phyloP scores from a whole-genome alignment of 2,329 filamentous ascomycete species.

The Westerdykella ornata region DNA sequence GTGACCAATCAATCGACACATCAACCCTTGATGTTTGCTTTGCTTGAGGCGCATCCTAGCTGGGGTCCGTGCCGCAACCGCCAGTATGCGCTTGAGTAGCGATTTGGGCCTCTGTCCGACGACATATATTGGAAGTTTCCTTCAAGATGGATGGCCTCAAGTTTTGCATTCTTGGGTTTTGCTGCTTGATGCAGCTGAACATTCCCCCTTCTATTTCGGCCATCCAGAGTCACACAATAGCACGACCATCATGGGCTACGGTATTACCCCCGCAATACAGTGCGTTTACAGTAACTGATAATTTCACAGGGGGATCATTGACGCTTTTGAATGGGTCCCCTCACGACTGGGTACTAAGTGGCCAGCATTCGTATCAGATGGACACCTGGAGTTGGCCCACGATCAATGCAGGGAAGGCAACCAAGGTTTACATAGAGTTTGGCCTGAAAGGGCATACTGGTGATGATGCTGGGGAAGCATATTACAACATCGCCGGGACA shows the following conservation, averaged over 20 bases:
- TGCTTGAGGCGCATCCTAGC: neutral
- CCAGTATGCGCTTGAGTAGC: constrained; percentile 1
- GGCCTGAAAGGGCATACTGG: constrained; percentile 20
- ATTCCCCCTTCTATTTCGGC: no score
- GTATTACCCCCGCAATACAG: constrained; percentile 6
- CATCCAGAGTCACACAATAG: neutral
- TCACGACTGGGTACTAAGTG: constrained; percentile 30
- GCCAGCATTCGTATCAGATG: constrained; percentile 35
- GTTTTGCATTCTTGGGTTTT: no score
- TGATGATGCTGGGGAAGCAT: constrained; percentile 34
- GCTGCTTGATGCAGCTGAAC: no score
- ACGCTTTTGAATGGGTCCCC: constrained; percentile 40
- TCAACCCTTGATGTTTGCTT: constrained; percentile 1
- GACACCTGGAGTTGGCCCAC: constrained; percentile 34
- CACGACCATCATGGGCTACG: constrained; percentile 20
- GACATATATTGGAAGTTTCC: no score
- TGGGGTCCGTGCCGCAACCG: no score
- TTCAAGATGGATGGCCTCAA: no score
- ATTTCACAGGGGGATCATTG: constrained; percentile 27
- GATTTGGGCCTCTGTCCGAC: no score
- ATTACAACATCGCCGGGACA: constrained; percentile 27
- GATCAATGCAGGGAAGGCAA: constrained; percentile 24
- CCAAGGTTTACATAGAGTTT: constrained; percentile 29
- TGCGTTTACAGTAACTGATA: constrained; percentile 3
- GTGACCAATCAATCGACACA: neutral